Percentiles rank a stretch among this genome's conserved stretches.
Conservation (phyloP, 2,329 filamentous ascomycete species). For the Gliomastix tumulicola region DNA sequence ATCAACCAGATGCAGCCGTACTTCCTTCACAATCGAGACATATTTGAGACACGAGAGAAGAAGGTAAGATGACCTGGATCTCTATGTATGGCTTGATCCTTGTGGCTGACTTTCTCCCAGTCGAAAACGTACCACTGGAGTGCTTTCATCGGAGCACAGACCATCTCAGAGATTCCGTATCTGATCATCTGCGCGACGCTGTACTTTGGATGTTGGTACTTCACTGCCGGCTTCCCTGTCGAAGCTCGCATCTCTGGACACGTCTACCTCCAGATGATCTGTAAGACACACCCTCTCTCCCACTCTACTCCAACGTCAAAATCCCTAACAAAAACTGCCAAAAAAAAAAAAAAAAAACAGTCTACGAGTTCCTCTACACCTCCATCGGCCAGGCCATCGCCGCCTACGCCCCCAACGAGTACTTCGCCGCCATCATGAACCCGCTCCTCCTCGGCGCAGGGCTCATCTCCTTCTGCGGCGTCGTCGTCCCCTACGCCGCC, state of each 20-base stretch:
- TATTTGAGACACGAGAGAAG: conserved; percentile 52
- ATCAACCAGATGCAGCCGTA: conserved; percentile 51
- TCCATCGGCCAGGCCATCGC: conserved; percentile 35
- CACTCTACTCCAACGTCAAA: no score
- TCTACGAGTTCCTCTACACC: conserved; percentile 32
- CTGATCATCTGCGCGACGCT: conserved; percentile 33
- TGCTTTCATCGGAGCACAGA: conserved; percentile 47
- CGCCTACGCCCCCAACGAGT: conserved; percentile 41
- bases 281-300: conserved; percentile 21
- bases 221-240: conserved; percentile 43
- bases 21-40: conserved; percentile 48
- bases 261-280: conserved; percentile 36
- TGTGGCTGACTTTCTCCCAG: conserved; percentile 2
- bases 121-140: conserved; percentile 56
- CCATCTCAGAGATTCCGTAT: conserved; percentile 39
- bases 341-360: no score
- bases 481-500: conserved; percentile 55
- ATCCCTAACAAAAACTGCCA: no score
- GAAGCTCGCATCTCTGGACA: conserved; percentile 35
- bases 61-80: conserved; percentile 21
- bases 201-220: conserved; percentile 52
- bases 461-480: conserved; percentile 58
- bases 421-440: conserved; percentile 39
- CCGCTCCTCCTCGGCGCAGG: conserved; percentile 32
- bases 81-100: no score